A percentile compares a stretch with the other conserved stretches of the same genome.
These are phyloP conservation scores for Pinguiococcus pyrenoidosus DNA, from an alignment of 108 stramenopile species.

Conservation along the genomic window DNA sequence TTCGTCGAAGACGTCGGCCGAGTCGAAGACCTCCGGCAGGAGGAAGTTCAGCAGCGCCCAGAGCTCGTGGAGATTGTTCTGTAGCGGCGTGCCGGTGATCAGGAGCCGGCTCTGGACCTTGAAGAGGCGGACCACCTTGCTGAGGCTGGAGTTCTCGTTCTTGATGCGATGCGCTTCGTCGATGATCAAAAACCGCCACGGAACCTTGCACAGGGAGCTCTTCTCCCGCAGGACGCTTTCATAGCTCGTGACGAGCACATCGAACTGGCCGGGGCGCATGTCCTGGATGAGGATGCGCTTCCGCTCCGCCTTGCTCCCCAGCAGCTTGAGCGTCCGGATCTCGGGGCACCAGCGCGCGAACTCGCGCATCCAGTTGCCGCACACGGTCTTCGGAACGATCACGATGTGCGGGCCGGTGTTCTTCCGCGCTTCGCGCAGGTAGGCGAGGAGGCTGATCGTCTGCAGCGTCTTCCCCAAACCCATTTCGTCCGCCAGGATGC, in stretches of 20 bases:
- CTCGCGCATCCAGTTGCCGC: conserved; percentile 94
- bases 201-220: background rate
- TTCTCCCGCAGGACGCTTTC: conserved; percentile 38
- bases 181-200: conserved; percentile 49
- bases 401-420: conserved; percentile 47
- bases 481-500: conserved; percentile 98
- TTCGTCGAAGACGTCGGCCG: conserved; percentile 82
- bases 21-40: conserved; percentile 87
- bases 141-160: conserved; percentile 79
- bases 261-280: conserved; percentile 59
- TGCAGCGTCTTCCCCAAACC: conserved; percentile 83
- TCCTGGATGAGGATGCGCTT: conserved; percentile 40
- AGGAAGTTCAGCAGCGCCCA: conserved; percentile 61
- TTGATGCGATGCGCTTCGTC: conserved; percentile 99
- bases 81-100: conserved; percentile 40
- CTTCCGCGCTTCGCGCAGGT: conserved; percentile 56
- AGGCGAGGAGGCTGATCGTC: conserved; percentile 81
- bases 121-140: conserved; percentile 52
- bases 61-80: conserved; percentile 37
- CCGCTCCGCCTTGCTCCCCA: conserved; percentile 84
- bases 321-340: conserved; percentile 57
- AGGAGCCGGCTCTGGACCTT: conserved; percentile 66
- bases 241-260: conserved; percentile 89
- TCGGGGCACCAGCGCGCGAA: conserved; percentile 80
- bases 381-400: conserved; percentile 88